Conservation (phyloP, 192 early-diverging fungal genomes). For the Coemansia sp. region DNA sequence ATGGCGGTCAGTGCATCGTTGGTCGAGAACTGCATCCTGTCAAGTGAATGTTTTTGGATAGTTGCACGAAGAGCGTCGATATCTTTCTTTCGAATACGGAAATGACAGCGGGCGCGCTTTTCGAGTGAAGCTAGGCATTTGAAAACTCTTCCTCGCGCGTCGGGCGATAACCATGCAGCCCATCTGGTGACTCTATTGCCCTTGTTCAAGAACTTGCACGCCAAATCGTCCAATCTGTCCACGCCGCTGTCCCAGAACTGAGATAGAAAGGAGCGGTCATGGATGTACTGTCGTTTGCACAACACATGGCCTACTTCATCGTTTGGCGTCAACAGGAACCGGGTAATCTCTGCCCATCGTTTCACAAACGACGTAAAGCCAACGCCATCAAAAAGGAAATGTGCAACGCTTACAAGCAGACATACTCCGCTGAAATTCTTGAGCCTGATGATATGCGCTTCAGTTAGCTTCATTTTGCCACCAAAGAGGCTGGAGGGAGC, state of each 20-base stretch:
- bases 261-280: not conserved
- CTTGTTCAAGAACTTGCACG: not conserved
- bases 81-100: conserved; percentile 8
- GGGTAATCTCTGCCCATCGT: conserved; percentile 16
- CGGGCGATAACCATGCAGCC: conserved; percentile 20
- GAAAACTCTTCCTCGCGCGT: conserved; percentile 3
- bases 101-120: not conserved
- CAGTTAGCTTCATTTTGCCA: conserved; percentile 11
- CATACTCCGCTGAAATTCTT: conserved; percentile 20
- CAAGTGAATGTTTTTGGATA: not conserved
- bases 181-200: not conserved
- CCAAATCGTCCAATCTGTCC: not conserved
- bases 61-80: not conserved
- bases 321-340: too few relatives aligned
- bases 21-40: not conserved
- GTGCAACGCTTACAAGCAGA: conserved; percentile 18
- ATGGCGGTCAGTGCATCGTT: not conserved
- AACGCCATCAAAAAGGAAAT: conserved; percentile 17
- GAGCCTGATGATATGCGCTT: conserved; percentile 13
- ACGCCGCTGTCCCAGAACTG: not conserved
- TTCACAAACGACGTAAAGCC: conserved; percentile 22
- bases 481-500: not conserved
- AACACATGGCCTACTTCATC: not conserved
- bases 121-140: not conserved
- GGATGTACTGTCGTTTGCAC: not conserved